Conservation (phyloP, 2,329 filamentous ascomycete genomes). For the Penicillium sp. region DNA sequence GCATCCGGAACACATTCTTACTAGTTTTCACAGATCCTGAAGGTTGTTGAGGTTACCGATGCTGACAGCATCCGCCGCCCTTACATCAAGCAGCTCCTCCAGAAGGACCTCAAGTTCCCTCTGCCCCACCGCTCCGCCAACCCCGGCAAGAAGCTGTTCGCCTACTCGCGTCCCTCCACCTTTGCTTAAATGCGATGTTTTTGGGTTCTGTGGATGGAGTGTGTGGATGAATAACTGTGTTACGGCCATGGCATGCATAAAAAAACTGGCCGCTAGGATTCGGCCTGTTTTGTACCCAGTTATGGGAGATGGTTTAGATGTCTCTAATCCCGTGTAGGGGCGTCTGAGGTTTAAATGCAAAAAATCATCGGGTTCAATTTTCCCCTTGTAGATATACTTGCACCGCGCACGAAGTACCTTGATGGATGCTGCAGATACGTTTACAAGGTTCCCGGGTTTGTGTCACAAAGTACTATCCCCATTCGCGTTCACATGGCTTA, state of each 20-base stretch:
- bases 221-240: constrained; percentile 44
- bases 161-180: constrained; percentile 88
- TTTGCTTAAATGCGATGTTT: constrained; percentile 75
- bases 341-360: constrained; percentile 40
- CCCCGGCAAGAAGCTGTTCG: constrained; percentile 87
- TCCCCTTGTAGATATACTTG: neutral
- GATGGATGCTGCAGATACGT: no score
- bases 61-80: constrained; percentile 91
- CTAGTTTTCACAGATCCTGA: constrained; percentile 71
- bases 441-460: no score
- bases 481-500: no score
- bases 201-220: constrained; percentile 35
- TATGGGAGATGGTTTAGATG: constrained; percentile 39
- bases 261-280: constrained; percentile 37
- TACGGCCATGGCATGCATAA: constrained; percentile 43
- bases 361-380: constrained; percentile 35
- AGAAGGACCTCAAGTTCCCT: constrained; percentile 96
- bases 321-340: constrained; percentile 43
- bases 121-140: constrained; percentile 94
- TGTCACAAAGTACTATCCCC: no score
- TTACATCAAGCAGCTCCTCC: constrained; percentile 98
- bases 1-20: constrained; percentile 10
- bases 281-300: constrained; percentile 36
- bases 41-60: constrained; percentile 97
- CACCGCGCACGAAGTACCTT: neutral